phyloP scores from a whole-genome alignment of 2,329 filamentous ascomycete genomes.

The Lachnellula occidentalis region DNA sequence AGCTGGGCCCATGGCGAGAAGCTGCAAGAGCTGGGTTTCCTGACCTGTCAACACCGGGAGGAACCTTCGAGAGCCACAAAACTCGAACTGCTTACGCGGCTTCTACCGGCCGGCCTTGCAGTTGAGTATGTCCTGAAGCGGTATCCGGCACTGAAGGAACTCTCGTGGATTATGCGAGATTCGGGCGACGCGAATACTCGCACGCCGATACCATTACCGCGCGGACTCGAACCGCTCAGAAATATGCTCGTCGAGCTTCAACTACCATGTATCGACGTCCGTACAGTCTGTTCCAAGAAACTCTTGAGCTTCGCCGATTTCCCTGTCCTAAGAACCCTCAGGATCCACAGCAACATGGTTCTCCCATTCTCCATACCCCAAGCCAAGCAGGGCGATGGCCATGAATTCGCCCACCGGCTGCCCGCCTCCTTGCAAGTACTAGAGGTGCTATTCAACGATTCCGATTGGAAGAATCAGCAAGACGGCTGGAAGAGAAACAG shows the following conservation, averaged over 20 bases:
- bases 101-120: background rate
- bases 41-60: background rate
- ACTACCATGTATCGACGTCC: background rate
- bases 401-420: too few species aligned
- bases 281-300: background rate
- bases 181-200: background rate
- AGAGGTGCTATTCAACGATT: background rate
- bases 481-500: background rate
- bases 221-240: background rate
- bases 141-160: background rate
- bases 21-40: background rate
- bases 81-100: background rate
- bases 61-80: background rate
- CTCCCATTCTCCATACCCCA: background rate
- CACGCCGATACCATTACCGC: background rate
- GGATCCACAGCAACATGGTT: background rate
- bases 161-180: background rate
- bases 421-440: background rate
- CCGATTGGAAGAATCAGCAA: background rate
- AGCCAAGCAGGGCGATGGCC: background rate
- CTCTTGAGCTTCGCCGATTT: background rate
- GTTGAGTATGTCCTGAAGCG: background rate
- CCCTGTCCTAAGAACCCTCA: background rate
- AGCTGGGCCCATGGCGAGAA: background rate
- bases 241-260: background rate